Conservation (phyloP, 202 grass and related monocot species). For the Hordeum pubiflorum region DNA sequence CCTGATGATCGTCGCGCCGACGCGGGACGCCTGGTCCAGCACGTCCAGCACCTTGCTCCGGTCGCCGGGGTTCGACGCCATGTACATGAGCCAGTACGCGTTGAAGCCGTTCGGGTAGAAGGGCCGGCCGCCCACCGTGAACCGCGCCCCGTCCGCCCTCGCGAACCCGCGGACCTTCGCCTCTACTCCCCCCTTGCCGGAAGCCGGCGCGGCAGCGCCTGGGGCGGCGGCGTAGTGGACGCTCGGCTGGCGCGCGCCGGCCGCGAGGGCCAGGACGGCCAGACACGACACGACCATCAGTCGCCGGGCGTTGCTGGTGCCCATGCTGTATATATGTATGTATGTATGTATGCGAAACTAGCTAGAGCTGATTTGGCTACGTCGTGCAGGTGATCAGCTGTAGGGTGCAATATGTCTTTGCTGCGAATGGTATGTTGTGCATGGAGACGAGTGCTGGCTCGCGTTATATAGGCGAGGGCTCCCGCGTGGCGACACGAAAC, state of each 20-base stretch:
- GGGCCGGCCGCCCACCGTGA: conserved; percentile 33
- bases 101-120: conserved; percentile 76
- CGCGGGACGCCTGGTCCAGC: conserved; percentile 38
- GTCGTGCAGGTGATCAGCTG: not conserved
- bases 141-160: conserved; percentile 40
- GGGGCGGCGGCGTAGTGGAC: not conserved
- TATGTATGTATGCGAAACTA: not conserved
- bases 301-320: not conserved
- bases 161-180: conserved; percentile 21
- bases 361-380: not conserved
- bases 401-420: not conserved
- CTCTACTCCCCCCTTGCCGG: too few species aligned
- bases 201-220: not conserved
- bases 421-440: not conserved
- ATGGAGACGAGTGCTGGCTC: not conserved
- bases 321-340: not conserved
- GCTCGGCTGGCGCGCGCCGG: conserved; percentile 1
- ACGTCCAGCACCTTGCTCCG: conserved; percentile 40
- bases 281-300: conserved; percentile 2
- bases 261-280: conserved; percentile 7
- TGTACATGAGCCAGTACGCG: conserved; percentile 83
- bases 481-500: not conserved
- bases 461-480: conserved; percentile 8
- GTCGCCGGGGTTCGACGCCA: conserved; percentile 46
- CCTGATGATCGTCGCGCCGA: conserved; percentile 50